Conservation (phyloP, 345 rosid species). For the Eucalyptus camaldulensis region DNA sequence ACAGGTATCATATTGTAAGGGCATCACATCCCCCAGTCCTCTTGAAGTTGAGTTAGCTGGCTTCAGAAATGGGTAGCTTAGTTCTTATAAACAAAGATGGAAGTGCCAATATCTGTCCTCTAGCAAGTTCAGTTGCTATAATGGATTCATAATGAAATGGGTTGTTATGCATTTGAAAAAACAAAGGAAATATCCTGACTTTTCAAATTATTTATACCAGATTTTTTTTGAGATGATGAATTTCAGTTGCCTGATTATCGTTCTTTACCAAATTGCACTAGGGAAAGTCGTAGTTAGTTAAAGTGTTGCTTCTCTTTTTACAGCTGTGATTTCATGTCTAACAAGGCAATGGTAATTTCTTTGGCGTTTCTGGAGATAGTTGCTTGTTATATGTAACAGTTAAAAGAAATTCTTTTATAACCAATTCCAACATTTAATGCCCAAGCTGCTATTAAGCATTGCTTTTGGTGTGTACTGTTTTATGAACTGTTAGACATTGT, state of each 20-base stretch:
- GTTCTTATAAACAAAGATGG: background rate
- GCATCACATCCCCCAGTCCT: background rate
- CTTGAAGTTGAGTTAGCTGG: background rate
- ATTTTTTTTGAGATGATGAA: background rate
- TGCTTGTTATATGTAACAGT: background rate
- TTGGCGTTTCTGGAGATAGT: background rate
- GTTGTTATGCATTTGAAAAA: background rate
- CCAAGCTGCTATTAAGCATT: background rate
- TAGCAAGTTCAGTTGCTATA: background rate
- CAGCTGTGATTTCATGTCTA: background rate
- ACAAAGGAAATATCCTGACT: background rate
- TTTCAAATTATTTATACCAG: background rate
- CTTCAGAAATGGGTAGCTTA: background rate
- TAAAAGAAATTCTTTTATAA: background rate
- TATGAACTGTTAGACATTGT: background rate
- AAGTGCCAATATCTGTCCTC: background rate
- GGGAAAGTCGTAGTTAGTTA: background rate
- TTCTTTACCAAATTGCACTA: background rate
- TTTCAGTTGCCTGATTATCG: background rate
- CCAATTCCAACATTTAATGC: background rate
- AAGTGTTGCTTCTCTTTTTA: background rate
- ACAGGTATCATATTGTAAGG: conserved; percentile 34
- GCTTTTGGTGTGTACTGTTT: background rate
- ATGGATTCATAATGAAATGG: background rate
- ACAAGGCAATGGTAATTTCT: background rate